A percentile compares a stretch with the other conserved stretches of the same genome.
phyloP scores from a whole-genome alignment of 208 protist genomes.

The Leptomonas pyrrhocoris region DNA sequence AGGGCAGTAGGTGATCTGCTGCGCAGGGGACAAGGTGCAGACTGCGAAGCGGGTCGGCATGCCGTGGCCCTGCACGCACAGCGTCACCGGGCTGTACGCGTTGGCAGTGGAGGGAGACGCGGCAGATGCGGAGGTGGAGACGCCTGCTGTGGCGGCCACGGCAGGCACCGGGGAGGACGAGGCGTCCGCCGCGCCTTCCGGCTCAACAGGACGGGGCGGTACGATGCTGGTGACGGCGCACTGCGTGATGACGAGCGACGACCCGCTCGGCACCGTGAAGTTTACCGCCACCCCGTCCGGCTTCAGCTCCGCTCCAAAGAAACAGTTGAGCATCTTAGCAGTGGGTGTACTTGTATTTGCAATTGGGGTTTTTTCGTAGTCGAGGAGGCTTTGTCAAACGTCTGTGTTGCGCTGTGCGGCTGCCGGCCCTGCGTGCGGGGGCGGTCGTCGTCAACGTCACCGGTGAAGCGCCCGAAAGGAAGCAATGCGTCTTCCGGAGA shows the following conservation, averaged over 20 bases:
- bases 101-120: neutral
- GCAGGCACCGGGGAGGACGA: neutral
- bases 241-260: conserved; percentile 76
- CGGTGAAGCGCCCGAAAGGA: too few species aligned
- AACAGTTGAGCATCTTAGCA: conserved; percentile 76
- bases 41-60: conserved; percentile 60
- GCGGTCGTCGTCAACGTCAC: too few species aligned
- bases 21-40: conserved; percentile 52
- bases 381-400: too few species aligned
- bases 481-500: neutral
- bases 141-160: too few species aligned
- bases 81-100: conserved; percentile 52
- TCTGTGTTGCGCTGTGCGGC: neutral
- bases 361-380: too few species aligned
- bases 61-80: conserved; percentile 74
- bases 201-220: conserved; percentile 14
- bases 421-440: too few species aligned
- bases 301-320: conserved; percentile 76
- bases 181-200: neutral
- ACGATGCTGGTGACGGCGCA: conserved; percentile 60
- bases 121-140: conserved; percentile 2
- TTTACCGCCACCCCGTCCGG: conserved; percentile 62
- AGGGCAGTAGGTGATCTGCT: conserved; percentile 56
- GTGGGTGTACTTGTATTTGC: conserved; percentile 15
- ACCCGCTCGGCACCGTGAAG: conserved; percentile 57